Percentiles rank a stretch among this genome's conserved stretches.
phyloP scores from a whole-genome alignment of 2,329 filamentous ascomycete species.

The Plenodomus tracheiphilus region DNA sequence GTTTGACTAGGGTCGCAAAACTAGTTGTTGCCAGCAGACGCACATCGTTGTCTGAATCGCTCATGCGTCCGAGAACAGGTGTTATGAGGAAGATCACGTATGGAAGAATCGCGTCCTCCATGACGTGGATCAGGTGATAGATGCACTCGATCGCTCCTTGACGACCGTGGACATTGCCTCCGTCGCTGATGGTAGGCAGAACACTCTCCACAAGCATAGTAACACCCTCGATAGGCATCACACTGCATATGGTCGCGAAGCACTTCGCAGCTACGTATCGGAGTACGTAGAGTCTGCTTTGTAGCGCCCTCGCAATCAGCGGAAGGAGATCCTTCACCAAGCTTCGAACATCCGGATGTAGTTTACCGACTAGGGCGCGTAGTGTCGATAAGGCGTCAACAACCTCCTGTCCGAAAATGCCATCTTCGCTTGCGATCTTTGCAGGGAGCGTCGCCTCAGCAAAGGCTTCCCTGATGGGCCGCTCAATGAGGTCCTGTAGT shows the following conservation, averaged over 20 bases:
- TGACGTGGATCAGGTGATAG: slow-evolving; percentile 96
- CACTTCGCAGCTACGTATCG: slow-evolving; percentile 97
- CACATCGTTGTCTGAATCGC: slow-evolving; percentile 95
- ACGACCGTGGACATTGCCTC: slow-evolving; percentile 81
- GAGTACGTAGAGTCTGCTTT: slow-evolving; percentile 87
- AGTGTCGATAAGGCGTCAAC: slow-evolving; percentile 93
- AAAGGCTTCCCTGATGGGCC: slow-evolving; percentile 76
- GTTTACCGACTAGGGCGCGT: slow-evolving; percentile 88
- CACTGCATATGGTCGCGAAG: slow-evolving; percentile 94
- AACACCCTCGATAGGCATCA: slow-evolving; percentile 93
- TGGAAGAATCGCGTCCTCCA: slow-evolving; percentile 93
- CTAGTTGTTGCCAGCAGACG: slow-evolving; percentile 93
- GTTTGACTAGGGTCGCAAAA: slow-evolving; percentile 94
- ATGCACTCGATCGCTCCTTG: slow-evolving; percentile 95
- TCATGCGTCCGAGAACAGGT: slow-evolving; percentile 95
- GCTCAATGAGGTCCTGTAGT: slow-evolving; percentile 77
- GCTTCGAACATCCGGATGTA: slow-evolving; percentile 72
- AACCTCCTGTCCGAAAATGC: slow-evolving; percentile 83
- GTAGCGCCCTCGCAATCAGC: slow-evolving; percentile 82
- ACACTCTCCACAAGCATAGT: slow-evolving; percentile 94
- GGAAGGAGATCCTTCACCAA: slow-evolving; percentile 86
- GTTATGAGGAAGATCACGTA: slow-evolving; percentile 99
- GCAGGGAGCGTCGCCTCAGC: slow-evolving; percentile 66
- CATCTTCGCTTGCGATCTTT: slow-evolving; percentile 73
- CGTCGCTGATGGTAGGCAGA: slow-evolving; percentile 87